A percentile compares a stretch with the other conserved stretches of the same genome.
Conservation (phyloP, 2,329 filamentous ascomycete genomes). For the Stromatinia cepivora region DNA sequence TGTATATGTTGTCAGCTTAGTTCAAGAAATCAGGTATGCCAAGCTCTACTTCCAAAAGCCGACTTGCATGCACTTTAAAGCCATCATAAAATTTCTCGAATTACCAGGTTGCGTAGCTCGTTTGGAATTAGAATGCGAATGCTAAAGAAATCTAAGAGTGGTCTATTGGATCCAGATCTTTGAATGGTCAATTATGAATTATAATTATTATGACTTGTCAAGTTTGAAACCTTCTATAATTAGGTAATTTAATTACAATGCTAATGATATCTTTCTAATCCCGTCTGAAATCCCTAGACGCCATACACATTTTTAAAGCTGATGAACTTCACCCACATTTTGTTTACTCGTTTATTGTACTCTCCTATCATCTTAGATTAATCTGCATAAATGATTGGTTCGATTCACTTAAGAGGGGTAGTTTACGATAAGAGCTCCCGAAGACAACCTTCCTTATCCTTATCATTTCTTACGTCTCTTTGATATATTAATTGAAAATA, state of each 20-base stretch:
- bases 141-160: not conserved
- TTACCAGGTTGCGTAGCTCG: not conserved
- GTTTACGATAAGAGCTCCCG: slow-evolving; percentile 14
- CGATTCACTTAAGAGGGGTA: slow-evolving; percentile 2
- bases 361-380: not conserved
- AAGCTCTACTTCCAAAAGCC: not conserved
- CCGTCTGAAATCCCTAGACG: not conserved
- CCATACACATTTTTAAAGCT: not conserved
- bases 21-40: not conserved
- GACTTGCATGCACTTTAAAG: not conserved
- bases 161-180: not conserved
- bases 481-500: not conserved
- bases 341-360: not conserved
- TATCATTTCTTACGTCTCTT: slow-evolving; percentile 13
- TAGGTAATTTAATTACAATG: not conserved
- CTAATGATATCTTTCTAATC: too few species aligned
- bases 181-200: too few species aligned
- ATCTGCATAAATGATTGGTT: not conserved
- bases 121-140: too few species aligned
- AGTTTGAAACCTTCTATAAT: not conserved
- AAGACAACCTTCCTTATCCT: not conserved
- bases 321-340: not conserved
- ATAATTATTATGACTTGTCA: not conserved
- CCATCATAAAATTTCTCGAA: not conserved
- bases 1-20: not conserved